Conservation (phyloP, 176 grass and related monocot species). For the Musa schizocarpa region DNA sequence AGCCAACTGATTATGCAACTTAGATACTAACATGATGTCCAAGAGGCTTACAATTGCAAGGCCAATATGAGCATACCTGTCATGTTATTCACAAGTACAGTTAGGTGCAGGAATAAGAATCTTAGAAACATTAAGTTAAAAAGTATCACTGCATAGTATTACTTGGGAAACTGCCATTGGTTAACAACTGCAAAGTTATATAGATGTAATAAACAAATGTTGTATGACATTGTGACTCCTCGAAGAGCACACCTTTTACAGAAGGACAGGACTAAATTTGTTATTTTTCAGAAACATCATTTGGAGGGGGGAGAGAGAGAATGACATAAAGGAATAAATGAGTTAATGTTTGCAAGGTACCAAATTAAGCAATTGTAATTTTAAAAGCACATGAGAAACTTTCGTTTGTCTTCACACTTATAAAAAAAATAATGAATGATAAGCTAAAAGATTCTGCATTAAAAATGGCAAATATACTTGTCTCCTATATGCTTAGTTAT, state of each 20-base stretch:
- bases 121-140: background rate
- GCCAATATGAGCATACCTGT: conserved; percentile 63
- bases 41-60: conserved; percentile 45
- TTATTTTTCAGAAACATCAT: background rate
- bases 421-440: too few species aligned
- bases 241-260: too few species aligned
- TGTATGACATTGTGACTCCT: background rate
- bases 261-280: background rate
- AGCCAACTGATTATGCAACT: conserved; percentile 43
- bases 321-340: too few species aligned
- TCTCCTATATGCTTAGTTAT: too few species aligned
- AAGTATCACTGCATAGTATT: background rate
- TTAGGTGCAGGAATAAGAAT: background rate
- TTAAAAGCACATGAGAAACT: too few species aligned
- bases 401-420: too few species aligned
- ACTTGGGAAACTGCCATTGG: background rate
- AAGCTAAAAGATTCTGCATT: too few species aligned
- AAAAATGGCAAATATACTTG: too few species aligned
- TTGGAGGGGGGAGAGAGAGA: too few species aligned
- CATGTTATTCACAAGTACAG: conserved; percentile 7
- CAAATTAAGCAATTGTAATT: too few species aligned
- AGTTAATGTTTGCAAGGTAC: too few species aligned
- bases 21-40: conserved; percentile 56
- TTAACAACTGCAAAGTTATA: background rate
- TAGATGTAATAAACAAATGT: background rate